A percentile compares a stretch with the other conserved stretches of the same genome.
Evolutionary conservation across 768 basidiomycete species (phyloP).

Genomic region (Leccinum truebloodii): DNA sequence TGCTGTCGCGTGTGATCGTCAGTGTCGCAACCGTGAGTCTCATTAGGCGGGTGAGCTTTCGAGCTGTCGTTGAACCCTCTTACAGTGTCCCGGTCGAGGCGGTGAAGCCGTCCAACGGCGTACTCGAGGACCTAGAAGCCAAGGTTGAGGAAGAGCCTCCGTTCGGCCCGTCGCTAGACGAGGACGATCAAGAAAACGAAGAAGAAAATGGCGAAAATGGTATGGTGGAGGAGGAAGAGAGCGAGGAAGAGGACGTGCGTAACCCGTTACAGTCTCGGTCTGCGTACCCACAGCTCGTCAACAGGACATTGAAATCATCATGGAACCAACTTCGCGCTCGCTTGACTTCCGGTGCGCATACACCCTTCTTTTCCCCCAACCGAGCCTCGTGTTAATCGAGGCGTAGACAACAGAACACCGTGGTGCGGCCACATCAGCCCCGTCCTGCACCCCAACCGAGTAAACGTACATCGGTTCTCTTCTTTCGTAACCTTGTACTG

Average conservation of each 20-base stretch:
- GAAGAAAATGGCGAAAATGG: conserved; percentile 25
- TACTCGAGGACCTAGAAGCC: conserved; percentile 52
- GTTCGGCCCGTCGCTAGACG: conserved; percentile 24
- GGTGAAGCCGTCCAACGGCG: conserved; percentile 45
- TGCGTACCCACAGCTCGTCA: conserved; percentile 7
- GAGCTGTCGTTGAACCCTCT: conserved; percentile 23
- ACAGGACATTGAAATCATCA: conserved; percentile 89
- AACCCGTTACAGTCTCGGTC: conserved; percentile 2
- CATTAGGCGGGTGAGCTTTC: conserved; percentile 27
- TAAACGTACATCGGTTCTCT: conserved; percentile 27
- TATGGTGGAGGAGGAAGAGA: conserved; percentile 43
- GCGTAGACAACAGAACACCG: conserved; percentile 38
- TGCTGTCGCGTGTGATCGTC: conserved; percentile 40
- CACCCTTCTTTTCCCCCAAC: neutral
- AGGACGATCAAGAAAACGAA: conserved; percentile 32
- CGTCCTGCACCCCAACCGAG: conserved; percentile 35
- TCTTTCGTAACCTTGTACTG: conserved; percentile 8
- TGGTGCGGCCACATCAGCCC: conserved; percentile 30
- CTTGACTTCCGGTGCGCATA: conserved; percentile 68
- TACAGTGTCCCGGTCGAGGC: conserved; percentile 44
- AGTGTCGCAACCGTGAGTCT: conserved; percentile 69
- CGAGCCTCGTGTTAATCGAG: neutral
- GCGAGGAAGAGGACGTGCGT: conserved; percentile 48
- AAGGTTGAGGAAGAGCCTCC: conserved; percentile 41
- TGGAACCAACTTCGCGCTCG: conserved; percentile 74